Evolutionary conservation across 2,329 filamentous ascomycete species (phyloP), one percentile per base, ranked within the genome.

Genomic region (Penicillium sp.): DNA sequence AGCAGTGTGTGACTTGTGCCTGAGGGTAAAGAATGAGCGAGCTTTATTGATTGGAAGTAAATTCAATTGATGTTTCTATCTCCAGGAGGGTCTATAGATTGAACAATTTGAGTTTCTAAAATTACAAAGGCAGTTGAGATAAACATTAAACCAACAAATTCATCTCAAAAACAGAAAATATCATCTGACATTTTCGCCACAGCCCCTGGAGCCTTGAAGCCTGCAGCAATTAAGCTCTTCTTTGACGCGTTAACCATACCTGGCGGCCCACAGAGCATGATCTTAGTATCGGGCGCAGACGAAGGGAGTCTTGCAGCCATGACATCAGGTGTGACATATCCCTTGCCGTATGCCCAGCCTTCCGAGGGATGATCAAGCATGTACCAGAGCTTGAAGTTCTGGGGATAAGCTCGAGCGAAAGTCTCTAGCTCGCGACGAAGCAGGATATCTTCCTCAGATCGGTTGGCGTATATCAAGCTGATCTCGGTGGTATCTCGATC

Each of bases 401-500:
- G 75, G 0, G 65, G 53, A 10, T 74, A 83, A 34, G 71, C 66
- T 18, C 71, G 59, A 0, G 81, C 81, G 55, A 83, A 84, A 0
- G 66, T 61, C 24, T 87, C 84, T n/a, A 82, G 64, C 48, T 79
- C 73, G 4, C 72, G 66, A 21, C 65, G 65, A 18, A 82, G 61
- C 43, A 83, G 57, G 36, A 83, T 81, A 43, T 82, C 80, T 4
- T 61, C 64, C 58, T 82, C 75, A 3, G 65, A 69, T 56, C 78
- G 79, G 51, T 82, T 83, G 1, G 77, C 80, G 56, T 83, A 77
- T 2, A 82, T 65, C 0, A 80, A 73, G 40, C 74, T 81, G 47
- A 87, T 68, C 58, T 82, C 70, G 1, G 85, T 87, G 0, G 73
- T 75, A 59, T 87, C 85, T 6, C 69, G 70, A 16, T 56, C 47